A percentile compares a stretch with the other conserved stretches of the same genome.
Evolutionary conservation across 495 filamentous ascomycete genomes (phyloP).

Genomic region (Talaromyces nanjingensis): DNA sequence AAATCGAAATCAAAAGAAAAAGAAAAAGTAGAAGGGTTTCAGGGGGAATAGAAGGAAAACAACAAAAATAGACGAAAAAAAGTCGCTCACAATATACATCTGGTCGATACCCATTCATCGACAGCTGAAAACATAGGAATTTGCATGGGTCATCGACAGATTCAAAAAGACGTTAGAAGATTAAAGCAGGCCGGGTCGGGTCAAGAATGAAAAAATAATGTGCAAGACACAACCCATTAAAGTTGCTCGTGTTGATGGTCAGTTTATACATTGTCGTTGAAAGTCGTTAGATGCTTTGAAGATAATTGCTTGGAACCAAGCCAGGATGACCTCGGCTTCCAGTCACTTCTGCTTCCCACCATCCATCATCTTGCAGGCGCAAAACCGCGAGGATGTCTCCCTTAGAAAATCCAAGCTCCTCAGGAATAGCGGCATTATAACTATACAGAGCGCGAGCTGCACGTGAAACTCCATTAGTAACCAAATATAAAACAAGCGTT

Average conservation of each 20-base stretch:
- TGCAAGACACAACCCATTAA: neutral
- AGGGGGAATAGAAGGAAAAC: constrained; percentile 12
- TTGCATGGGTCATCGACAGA: neutral
- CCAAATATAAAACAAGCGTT: neutral
- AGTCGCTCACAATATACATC: constrained; percentile 8
- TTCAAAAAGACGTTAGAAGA: neutral
- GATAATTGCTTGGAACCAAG: constrained; percentile 94
- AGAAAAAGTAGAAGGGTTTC: constrained; percentile 12
- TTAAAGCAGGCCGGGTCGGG: neutral
- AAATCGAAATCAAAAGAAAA: constrained; percentile 9
- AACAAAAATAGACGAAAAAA: constrained; percentile 19
- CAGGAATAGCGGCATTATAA: constrained; percentile 89
- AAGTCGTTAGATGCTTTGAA: constrained; percentile 53
- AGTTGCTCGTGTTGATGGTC: neutral
- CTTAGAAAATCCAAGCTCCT: constrained; percentile 89
- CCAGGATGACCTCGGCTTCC: constrained; percentile 67
- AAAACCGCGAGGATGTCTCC: constrained; percentile 88
- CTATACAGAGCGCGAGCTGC: constrained; percentile 87
- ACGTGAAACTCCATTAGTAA: constrained; percentile 12
- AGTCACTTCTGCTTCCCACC: constrained; percentile 97
- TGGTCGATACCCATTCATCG: neutral
- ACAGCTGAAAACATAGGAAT: neutral
- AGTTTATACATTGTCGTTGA: neutral
- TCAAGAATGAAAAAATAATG: neutral
- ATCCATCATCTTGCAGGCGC: constrained; percentile 92